phyloP scores from a whole-genome alignment of 2,329 filamentous ascomycete genomes.

The Alternaria infectoria region DNA sequence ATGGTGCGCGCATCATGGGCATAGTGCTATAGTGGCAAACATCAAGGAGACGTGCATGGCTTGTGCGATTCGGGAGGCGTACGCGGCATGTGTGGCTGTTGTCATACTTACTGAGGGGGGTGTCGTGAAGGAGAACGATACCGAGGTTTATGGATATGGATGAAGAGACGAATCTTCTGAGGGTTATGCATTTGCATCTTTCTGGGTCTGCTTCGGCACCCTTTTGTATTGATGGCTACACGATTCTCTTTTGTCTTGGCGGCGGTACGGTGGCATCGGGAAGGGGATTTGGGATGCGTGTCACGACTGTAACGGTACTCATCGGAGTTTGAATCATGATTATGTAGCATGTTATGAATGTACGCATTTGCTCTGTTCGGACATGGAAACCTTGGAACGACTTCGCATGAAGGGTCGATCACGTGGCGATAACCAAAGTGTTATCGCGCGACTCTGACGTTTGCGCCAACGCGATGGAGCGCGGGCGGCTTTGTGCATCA shows the following conservation, averaged over 20 bases:
- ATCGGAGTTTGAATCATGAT: constrained; percentile 5
- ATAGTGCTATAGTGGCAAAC: constrained; percentile 74
- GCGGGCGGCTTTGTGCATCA: constrained; percentile 5
- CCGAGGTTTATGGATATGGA: constrained; percentile 20
- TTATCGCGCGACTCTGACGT: constrained; percentile 10
- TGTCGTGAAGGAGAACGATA: constrained; percentile 55
- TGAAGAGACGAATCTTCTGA: constrained; percentile 10
- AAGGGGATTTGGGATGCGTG: background rate
- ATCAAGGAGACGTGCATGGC: constrained; percentile 73
- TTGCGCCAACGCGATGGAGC: constrained; percentile 7
- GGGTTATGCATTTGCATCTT: constrained; percentile 9
- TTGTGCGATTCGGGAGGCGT: constrained; percentile 77
- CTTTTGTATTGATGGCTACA: background rate
- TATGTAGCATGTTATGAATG: constrained; percentile 41
- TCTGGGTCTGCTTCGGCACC: constrained; percentile 4
- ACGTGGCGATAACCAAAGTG: constrained; percentile 21
- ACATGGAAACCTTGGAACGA: background rate
- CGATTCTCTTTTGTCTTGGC: constrained; percentile 7
- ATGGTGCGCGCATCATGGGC: constrained; percentile 78
- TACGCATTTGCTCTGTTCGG: constrained; percentile 18
- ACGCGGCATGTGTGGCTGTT: constrained; percentile 74
- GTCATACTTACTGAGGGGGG: constrained; percentile 66
- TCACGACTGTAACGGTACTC: constrained; percentile 18
- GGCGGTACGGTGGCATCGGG: background rate
- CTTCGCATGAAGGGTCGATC: background rate